phyloP scores from a whole-genome alignment of 176 grass and related monocot species.

The Tuctoria greenei region DNA sequence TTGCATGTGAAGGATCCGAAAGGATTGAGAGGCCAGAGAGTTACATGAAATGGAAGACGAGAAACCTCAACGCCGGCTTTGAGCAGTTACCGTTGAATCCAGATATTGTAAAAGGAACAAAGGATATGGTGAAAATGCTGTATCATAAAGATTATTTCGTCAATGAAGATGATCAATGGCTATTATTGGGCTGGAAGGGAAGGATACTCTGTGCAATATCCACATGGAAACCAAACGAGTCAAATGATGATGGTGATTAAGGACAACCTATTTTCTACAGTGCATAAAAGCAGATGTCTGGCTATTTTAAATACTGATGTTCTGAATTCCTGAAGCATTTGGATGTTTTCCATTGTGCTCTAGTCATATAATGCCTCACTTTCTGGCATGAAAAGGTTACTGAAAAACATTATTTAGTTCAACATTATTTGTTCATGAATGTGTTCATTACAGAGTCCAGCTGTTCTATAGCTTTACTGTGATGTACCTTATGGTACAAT shows the following conservation, averaged over 20 bases:
- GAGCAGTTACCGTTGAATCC: slow-evolving; percentile 39
- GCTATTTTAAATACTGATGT: neutral
- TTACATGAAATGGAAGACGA: slow-evolving; percentile 36
- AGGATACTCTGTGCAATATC: slow-evolving; percentile 31
- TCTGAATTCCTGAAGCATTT: neutral
- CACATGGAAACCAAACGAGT: slow-evolving; percentile 31
- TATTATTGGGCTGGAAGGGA: slow-evolving; percentile 44
- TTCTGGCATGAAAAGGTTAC: neutral
- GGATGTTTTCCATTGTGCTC: neutral
- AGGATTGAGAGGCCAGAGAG: slow-evolving; percentile 39
- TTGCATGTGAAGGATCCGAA: slow-evolving; percentile 43
- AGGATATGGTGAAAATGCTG: slow-evolving; percentile 1
- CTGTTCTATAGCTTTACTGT: neutral
- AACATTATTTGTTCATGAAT: neutral
- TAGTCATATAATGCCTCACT: neutral
- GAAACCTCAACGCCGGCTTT: slow-evolving; percentile 19
- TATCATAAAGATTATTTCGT: slow-evolving; percentile 37
- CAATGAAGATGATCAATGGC: slow-evolving; percentile 34
- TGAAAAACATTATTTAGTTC: neutral
- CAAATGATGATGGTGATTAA: neutral
- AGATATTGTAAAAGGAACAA: slow-evolving; percentile 5
- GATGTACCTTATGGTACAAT: neutral
- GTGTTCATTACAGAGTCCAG: neutral
- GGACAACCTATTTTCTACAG: neutral
- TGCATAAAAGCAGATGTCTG: slow-evolving; percentile 1